Base-by-base conservation (phyloP, 2,329 filamentous ascomycete species). In the Clarireedia monteithiana region DNA sequence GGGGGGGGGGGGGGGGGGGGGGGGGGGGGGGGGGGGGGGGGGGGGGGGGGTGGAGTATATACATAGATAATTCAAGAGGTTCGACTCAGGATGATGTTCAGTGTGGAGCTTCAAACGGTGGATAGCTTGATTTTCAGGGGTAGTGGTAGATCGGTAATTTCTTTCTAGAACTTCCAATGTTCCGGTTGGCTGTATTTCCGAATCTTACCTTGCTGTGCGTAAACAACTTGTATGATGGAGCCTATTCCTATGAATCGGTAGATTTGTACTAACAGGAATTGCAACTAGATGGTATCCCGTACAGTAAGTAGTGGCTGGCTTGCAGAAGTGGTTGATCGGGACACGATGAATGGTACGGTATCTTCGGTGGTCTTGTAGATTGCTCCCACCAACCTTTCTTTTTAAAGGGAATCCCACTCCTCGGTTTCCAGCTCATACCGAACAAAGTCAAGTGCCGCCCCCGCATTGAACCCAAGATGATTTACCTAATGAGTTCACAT, bases 401-500 rank as follows among this genome's bases (percentile, higher is more conserved):
- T 12, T 34, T 34, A 10, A 12, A 34, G 10, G 30, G 30, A 39
- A 49, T 17, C 52, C 45, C 44, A 44, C 40, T 54, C 52, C 52
- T 45, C 52, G 45, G 50, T 38, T 38, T 53, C 38, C 38, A 53
- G 4, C 30, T 9, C 30, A 39, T 49, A 48, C 44, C 48, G 46
- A 42, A 50, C 46, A n/a, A 14, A 40, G 53, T 20, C 49, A 24
- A 14, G 51, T n/a, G 48, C 38, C 30, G 24, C n/a, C 53, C 53
- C 46, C 53, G 47, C 53, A 50, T 55, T 24, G 26, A 50, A 42
- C 38, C 44, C 46, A 47, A 50, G 14, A 20, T 50, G 14, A 20
- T 50, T 50, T 44, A 50, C 53, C 53, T 55, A 55, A 50, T 50
- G 42, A 23, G 23, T 15, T 27, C 23, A 17, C 34, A 39, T 54